Evolutionary conservation across 331 rosid genomes (phyloP), one percentile per base, ranked within the genome.

Genomic region (Quercus phellos): DNA sequence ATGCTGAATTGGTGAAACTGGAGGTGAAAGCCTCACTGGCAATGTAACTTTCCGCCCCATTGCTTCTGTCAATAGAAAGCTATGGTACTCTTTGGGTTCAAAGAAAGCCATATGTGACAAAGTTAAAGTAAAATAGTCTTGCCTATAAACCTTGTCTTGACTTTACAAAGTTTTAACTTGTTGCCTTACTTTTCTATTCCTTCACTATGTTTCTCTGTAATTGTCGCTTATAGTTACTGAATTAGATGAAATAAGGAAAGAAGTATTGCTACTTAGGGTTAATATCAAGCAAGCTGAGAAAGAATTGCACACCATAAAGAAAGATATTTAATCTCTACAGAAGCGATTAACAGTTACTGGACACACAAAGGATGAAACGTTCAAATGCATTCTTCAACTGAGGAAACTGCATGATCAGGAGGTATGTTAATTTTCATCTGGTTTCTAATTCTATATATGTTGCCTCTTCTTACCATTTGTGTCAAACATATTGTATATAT

Each of bases 341-440:
- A 78, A 77, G 54, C 77, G 80, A 58, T 32, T 79, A 35, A 2
- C 2, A 43, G 63, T 60, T 19, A 53, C 55, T 22, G 9, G 10
- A 14, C 42, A 51, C 35, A 79, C 55, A 79, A 86, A 75, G 79
- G 43, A 17, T 14, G 81, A 77, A 73, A 86, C 85, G 11, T 69
- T 60, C 75, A 6, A 72, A 26, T 74, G 72, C 32, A 19, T 83
- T 74, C 79, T 79, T 35, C 21, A 55, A 53, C 72, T 81, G 67
- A 79, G 38, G n/a, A 75, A 66, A 11, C 55, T 29, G 24, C 27
- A 68, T 73, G 51, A 73, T 56, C 35, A 8, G 53, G 76, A 75
- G 76, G 76, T 67, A 75, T 55, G 26, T 3, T 72, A 4, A 42
- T 16, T 38, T 76, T 54, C 50, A 2, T 29, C 58, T 32, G 16